Conservation (phyloP, 2,329 filamentous ascomycete genomes). For the Coniochaeta sp. region DNA sequence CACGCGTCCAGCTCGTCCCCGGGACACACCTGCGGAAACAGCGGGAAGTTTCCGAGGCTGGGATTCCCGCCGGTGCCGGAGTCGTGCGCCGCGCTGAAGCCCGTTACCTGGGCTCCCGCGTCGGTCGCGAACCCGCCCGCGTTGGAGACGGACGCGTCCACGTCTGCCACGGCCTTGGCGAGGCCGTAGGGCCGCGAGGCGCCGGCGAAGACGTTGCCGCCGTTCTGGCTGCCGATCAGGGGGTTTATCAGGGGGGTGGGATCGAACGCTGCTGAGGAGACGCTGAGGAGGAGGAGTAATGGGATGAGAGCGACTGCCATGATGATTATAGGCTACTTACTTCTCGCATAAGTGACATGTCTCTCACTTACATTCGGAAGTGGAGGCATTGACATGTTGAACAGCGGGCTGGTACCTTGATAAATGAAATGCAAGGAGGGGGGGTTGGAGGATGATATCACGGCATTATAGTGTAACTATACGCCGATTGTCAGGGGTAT, state of each 20-base stretch:
- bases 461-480: background rate
- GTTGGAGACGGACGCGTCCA: constrained; percentile 29
- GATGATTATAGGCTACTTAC: background rate
- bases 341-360: background rate
- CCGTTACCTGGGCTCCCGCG: constrained; percentile 34
- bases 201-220: constrained; percentile 51
- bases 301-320: background rate
- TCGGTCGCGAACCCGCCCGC: constrained; percentile 39
- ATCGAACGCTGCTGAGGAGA: constrained; percentile 4
- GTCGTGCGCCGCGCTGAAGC: constrained; percentile 41
- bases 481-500: background rate
- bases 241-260: constrained; percentile 29
- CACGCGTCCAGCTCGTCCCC: constrained; percentile 48
- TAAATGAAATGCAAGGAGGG: background rate
- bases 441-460: background rate
- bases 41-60: constrained; percentile 37
- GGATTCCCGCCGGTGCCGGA: constrained; percentile 36
- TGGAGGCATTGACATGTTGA: background rate
- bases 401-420: background rate
- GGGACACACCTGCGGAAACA: constrained; percentile 34
- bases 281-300: background rate
- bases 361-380: background rate
- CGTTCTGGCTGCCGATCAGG: constrained; percentile 47
- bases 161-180: constrained; percentile 49
- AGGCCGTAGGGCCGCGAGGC: constrained; percentile 48